Base-by-base conservation (phyloP, 169 alveolate species). In the Plasmodium billcollinsi region DNA sequence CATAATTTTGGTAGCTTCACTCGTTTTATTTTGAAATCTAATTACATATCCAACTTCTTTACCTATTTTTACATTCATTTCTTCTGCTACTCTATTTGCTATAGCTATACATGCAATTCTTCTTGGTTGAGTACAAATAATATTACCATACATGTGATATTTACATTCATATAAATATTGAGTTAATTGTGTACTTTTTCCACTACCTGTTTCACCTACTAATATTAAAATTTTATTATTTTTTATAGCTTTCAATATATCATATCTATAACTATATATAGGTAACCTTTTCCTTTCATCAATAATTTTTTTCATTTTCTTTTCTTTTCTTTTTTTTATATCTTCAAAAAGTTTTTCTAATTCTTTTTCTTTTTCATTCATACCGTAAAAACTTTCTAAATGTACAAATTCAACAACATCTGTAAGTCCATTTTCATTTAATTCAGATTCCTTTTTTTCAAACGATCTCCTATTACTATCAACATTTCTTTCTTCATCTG, bases 41-140 rank as follows among this genome's bases (percentile, higher is more conserved):
- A 94, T 94, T 29, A 93, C 89, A 83, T 96, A 96, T 4, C 99
- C 99, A 18, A 98, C 99, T 93, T 97, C 99, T 89, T 96, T 96
- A 2, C 99, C 99, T 58, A 99, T 96, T 93, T 97, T 97, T n/a
- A 96, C 97, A 70, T 97, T 97, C 97, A 98, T 95, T 95, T 99
- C 99, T 73, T 94, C 91, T 14, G 99, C 98, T 14, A 99, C 99
- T 73, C 99, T 93, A 20, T 98, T 94, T 52, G 99, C 99, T 11
- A 99, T 99, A 52, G 99, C 95, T 99, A 99, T 98, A 50, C 99
- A 99, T 1, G 99, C 99, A 2, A 99, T 99, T 89, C 99, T 96
- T 88, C 99, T 92, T 3, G 99, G 99, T 89, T 99, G 99, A 20
- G 99, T 99, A 76, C 99, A 95, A 33, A 99, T 99, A 43, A 99